Evolutionary conservation across 2,329 filamentous ascomycete species (phyloP), one percentile per base, ranked within the genome.

Genomic region (Lachnellula subtilissima): DNA sequence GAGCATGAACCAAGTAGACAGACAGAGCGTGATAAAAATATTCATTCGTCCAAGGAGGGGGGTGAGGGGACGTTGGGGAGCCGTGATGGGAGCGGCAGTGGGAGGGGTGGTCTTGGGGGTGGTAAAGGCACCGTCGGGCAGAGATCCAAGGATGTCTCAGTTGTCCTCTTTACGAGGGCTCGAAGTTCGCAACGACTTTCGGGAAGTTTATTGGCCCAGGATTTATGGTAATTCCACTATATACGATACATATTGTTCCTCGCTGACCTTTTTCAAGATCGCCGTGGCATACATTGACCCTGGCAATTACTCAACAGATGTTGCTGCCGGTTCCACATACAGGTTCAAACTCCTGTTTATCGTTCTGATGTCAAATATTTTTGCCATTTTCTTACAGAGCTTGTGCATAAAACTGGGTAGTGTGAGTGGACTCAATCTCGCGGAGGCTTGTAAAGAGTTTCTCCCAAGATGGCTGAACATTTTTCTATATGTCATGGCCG

Each of bases 291-390:
- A 73, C 54, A 74, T 73, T 51, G 72, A 74, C 59, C 72, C 68
- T 61, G 76, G 77, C 59, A 83, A 83, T 64, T 83, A 83, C 66
- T 77, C 80, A 1, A 83, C 80, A 6, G 80, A 80, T 66, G 78
- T 82, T 45, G 76, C 79, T 50, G 80, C 80, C 39, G 80, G 80
- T 56, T 78, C 80, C 15, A 73, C 75, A 1, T 83, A 76, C 66
- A 71, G 73, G 51, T 83, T 79, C 68, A 75, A 71, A 53, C 71
- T 83, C 36, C 73, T 83, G 3, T 83, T 82, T 70, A 75, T 83
- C 61, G 75, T 83, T 50, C 69, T 83, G 39, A 74, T 82, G 67
- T 80, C 79, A 37, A 83, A 83, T 65, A 69, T 83, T 55, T 80
- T 83, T 66, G 80, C 80, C 52, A 82, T 83, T 51, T 81, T 81